Percentiles rank a stretch among this genome's conserved stretches.
Conservation (phyloP, 805 yeast genomes). For the Starmerella asiatica region DNA sequence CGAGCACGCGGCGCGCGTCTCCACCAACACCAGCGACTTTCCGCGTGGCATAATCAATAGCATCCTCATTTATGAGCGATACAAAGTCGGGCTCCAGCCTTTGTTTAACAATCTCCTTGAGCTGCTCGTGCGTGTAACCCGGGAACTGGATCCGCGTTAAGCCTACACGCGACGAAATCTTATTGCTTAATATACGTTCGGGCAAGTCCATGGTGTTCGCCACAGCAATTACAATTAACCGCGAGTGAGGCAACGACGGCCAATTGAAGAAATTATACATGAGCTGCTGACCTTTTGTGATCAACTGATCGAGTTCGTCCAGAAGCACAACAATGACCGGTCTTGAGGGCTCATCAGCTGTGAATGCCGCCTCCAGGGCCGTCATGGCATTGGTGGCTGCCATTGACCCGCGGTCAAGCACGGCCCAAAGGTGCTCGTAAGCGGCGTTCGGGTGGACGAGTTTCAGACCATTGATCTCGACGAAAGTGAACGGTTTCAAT, state of each 20-base stretch:
- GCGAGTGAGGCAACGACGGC: conserved; percentile 76
- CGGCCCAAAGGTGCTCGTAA: conserved; percentile 72
- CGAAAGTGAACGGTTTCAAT: conserved; percentile 45
- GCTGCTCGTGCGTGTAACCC: conserved; percentile 72
- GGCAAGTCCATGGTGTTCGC: conserved; percentile 98
- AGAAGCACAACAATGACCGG: conserved; percentile 61
- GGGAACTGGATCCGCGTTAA: conserved; percentile 73
- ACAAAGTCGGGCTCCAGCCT: conserved; percentile 40
- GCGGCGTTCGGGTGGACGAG: conserved; percentile 65
- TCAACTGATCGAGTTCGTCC: conserved; percentile 90
- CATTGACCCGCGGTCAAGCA: conserved; percentile 43
- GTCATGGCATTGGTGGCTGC: conserved; percentile 53
- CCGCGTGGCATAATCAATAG: conserved; percentile 81
- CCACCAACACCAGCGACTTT: conserved; percentile 95
- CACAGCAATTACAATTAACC: conserved; percentile 76
- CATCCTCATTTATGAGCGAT: conserved; percentile 27
- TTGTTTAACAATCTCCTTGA: conserved; percentile 58
- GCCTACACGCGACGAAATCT: conserved; percentile 84
- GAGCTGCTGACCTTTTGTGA: conserved; percentile 60
- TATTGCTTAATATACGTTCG: conserved; percentile 72
- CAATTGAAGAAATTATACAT: conserved; percentile 95
- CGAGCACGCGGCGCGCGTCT: conserved; percentile 87
- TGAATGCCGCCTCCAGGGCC: conserved; percentile 58
- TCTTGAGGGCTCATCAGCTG: conserved; percentile 22
- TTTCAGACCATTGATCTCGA: conserved; percentile 87